Conservation (phyloP, 345 rosid species). For the Salix caprea region DNA sequence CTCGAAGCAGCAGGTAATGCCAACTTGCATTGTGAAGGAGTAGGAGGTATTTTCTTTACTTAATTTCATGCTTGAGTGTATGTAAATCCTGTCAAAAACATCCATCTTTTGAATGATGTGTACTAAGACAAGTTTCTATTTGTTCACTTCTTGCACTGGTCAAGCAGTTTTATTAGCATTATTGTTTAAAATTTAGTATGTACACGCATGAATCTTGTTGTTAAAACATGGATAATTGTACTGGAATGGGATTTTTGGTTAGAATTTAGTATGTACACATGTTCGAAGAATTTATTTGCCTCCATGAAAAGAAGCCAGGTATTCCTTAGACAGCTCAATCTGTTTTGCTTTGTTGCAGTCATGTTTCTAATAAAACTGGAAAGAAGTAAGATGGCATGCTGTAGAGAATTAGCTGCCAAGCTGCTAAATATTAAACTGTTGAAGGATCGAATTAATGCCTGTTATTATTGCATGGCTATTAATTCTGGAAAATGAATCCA, state of each 20-base stretch:
- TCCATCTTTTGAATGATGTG: background rate
- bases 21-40: constrained; percentile 18
- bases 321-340: background rate
- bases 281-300: background rate
- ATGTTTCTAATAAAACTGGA: background rate
- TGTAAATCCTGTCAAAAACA: background rate
- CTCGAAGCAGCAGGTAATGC: constrained; percentile 92
- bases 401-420: background rate
- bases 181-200: background rate
- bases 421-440: background rate
- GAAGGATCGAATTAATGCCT: background rate
- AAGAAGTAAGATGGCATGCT: background rate
- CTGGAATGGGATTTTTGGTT: background rate
- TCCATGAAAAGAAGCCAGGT: background rate
- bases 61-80: background rate
- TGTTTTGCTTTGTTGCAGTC: background rate
- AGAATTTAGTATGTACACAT: too few relatives aligned
- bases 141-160: background rate
- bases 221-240: background rate
- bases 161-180: background rate
- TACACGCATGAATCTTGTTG: background rate
- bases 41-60: constrained; percentile 1
- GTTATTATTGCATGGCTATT: background rate
- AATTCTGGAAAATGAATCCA: background rate
- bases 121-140: too few relatives aligned